phyloP scores from a whole-genome alignment of 1,284 basidiomycete species.

The Ganoderma sinense region DNA sequence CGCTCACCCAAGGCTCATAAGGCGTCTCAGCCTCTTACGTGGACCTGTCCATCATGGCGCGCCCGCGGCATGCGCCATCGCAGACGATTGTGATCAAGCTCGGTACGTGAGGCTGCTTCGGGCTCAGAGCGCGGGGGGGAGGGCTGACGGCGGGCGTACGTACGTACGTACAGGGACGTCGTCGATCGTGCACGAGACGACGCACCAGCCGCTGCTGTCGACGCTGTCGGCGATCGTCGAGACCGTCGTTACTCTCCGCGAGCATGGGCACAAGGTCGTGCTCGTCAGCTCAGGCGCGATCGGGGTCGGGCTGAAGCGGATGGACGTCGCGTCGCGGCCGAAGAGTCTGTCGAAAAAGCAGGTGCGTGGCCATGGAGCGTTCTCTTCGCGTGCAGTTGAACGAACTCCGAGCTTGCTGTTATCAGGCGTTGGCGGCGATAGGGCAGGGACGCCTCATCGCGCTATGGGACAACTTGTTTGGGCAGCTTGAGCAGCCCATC shows the following conservation, averaged over 20 bases:
- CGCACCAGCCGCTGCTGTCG: constrained; percentile 89
- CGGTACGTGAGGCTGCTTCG: constrained; percentile 52
- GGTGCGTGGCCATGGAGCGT: constrained; percentile 45
- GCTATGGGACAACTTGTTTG: constrained; percentile 96
- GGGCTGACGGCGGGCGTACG: constrained; percentile 10
- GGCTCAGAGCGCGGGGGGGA: neutral
- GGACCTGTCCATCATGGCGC: constrained; percentile 33
- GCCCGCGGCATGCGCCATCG: constrained; percentile 43
- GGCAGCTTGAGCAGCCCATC: constrained; percentile 92
- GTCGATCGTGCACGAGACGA: constrained; percentile 91
- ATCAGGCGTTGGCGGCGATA: constrained; percentile 89
- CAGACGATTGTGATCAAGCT: constrained; percentile 88
- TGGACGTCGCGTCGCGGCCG: constrained; percentile 84
- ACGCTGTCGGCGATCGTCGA: constrained; percentile 94
- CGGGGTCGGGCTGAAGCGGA: constrained; percentile 91
- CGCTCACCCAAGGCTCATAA: neutral
- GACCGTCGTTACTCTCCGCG: constrained; percentile 83
- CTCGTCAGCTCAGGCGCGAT: constrained; percentile 97
- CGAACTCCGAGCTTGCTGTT: constrained; percentile 18
- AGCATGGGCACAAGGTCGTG: constrained; percentile 91
- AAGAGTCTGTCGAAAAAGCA: constrained; percentile 93
- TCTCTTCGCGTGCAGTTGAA: neutral
- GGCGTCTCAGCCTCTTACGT: too few species aligned
- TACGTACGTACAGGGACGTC: constrained; percentile 77
- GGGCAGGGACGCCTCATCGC: constrained; percentile 97